Conservation (phyloP, 805 yeast genomes). For the Yarrowia bubula region DNA sequence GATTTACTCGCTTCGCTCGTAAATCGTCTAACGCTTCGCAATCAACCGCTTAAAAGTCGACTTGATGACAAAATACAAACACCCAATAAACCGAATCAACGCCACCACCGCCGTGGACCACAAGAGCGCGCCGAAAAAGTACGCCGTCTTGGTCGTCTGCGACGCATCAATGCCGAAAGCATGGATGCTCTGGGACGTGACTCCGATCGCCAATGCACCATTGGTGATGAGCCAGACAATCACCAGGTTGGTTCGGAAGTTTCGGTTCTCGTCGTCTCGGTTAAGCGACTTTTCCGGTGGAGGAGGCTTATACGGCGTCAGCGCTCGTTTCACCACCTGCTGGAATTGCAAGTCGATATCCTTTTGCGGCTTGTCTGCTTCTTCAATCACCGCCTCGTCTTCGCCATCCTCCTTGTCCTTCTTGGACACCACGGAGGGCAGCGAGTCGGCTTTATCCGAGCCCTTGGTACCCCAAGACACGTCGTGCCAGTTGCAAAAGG, state of each 20-base stretch:
- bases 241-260: conserved; percentile 44
- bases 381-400: conserved; percentile 52
- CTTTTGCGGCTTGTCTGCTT: conserved; percentile 47
- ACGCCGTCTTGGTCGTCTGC: conserved; percentile 38
- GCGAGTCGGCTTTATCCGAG: conserved; percentile 51
- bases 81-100: conserved; percentile 54
- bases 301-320: conserved; percentile 49
- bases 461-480: conserved; percentile 78
- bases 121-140: conserved; percentile 49
- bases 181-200: conserved; percentile 39
- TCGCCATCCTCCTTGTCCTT: conserved; percentile 50
- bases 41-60: neutral
- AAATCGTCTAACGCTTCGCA: conserved; percentile 3
- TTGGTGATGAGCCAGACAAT: conserved; percentile 44
- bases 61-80: conserved; percentile 46
- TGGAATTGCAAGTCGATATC: conserved; percentile 54
- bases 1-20: neutral
- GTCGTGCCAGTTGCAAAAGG: conserved; percentile 70
- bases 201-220: conserved; percentile 41
- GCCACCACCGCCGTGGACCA: conserved; percentile 66
- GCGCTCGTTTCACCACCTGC: conserved; percentile 50
- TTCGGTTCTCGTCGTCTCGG: conserved; percentile 42
- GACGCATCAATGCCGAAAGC: conserved; percentile 39
- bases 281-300: conserved; percentile 31
- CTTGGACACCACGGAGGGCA: conserved; percentile 51